These are phyloP conservation scores for Graphilbum fragrans DNA, from an alignment of 2,329 filamentous ascomycete species.

Conservation along the genomic window DNA sequence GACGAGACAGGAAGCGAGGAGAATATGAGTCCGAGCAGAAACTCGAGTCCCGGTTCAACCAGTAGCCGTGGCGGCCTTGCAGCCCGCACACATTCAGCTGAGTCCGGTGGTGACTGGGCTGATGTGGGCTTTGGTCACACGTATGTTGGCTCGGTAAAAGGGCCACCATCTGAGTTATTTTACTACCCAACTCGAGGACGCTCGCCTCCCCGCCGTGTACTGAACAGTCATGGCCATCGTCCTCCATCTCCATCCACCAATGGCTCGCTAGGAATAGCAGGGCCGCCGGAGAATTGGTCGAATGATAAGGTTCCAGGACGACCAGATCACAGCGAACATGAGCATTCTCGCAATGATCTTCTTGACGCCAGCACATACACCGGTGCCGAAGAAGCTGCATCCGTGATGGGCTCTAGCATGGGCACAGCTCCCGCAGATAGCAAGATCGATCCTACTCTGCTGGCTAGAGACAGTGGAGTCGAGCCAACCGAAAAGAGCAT, in stretches of 20 bases:
- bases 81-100: conserved; percentile 25
- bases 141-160: conserved; percentile 22
- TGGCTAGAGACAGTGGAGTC: no score
- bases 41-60: conserved; percentile 26
- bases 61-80: conserved; percentile 18
- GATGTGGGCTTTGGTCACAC: conserved; percentile 23
- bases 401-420: no score
- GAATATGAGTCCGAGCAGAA: conserved; percentile 5
- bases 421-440: no score
- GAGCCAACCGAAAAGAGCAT: no score
- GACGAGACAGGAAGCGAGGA: background rate
- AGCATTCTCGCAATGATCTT: no score
- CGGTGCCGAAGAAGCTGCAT: no score
- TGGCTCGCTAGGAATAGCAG: background rate
- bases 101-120: conserved; percentile 31
- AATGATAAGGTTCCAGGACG: no score
- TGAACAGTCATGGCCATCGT: no score
- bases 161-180: conserved; percentile 8
- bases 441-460: no score
- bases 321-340: no score
- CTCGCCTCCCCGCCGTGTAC: conserved; percentile 29
- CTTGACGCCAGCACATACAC: no score
- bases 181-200: conserved; percentile 37
- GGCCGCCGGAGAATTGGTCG: background rate
- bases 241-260: background rate